Evolutionary conservation across 805 yeast genomes (phyloP).

Genomic region (Naumovozyma castellii): DNA sequence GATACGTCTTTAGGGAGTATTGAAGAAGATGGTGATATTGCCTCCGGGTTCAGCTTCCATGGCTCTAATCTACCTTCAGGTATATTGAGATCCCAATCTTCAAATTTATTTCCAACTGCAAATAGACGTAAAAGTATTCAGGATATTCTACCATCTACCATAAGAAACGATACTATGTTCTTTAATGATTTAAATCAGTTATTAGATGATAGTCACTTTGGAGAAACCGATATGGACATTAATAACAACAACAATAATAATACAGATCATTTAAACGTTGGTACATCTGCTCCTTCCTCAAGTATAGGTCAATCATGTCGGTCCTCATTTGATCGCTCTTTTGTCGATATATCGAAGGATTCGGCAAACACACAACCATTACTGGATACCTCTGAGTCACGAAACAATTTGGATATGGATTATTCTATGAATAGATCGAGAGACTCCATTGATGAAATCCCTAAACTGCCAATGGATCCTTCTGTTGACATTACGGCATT

Average conservation of each 20-base stretch:
- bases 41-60: conserved; percentile 12
- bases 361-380: conserved; percentile 23
- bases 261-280: background rate
- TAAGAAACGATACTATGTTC: conserved; percentile 17
- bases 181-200: conserved; percentile 22
- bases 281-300: conserved; percentile 12
- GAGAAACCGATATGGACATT: background rate
- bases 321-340: conserved; percentile 16
- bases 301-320: conserved; percentile 10
- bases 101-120: conserved; percentile 18
- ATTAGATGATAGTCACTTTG: conserved; percentile 5
- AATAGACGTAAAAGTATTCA: conserved; percentile 13
- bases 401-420: conserved; percentile 4
- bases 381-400: conserved; percentile 6
- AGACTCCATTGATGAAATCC: conserved; percentile 20
- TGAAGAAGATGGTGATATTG: conserved; percentile 10
- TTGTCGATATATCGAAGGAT: conserved; percentile 4
- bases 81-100: conserved; percentile 22
- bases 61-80: conserved; percentile 27
- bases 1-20: conserved; percentile 5
- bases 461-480: conserved; percentile 18
- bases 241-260: background rate
- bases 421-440: conserved; percentile 23
- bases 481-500: conserved; percentile 34
- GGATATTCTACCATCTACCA: conserved; percentile 24